Conservation (phyloP, 2,329 filamentous ascomycete species). For the Geosmithia morbida region DNA sequence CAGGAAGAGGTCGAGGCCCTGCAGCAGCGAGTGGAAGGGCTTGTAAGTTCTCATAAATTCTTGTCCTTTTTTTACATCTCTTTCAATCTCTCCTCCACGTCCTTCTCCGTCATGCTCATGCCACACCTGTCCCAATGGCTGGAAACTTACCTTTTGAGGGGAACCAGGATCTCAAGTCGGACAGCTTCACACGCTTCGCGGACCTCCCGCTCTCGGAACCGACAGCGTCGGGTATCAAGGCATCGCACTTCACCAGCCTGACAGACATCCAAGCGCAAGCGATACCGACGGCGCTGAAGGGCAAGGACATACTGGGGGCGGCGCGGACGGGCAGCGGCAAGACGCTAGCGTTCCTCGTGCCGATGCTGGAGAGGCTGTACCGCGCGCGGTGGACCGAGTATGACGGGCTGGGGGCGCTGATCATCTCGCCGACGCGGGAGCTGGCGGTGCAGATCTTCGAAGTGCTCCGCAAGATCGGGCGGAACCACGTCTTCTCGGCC, state of each 20-base stretch:
- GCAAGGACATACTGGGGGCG: constrained; percentile 77
- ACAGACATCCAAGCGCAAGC: constrained; percentile 87
- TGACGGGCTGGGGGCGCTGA: constrained; percentile 83
- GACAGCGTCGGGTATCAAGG: constrained; percentile 65
- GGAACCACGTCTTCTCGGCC: constrained; percentile 80
- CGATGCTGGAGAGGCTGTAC: constrained; percentile 85
- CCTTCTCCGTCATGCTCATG: too few species aligned
- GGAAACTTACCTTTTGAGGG: too few species aligned
- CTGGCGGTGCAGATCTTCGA: constrained; percentile 95
- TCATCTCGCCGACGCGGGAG: constrained; percentile 89
- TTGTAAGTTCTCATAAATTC: constrained; percentile 11
- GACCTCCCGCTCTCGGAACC: constrained; percentile 76
- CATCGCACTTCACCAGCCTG: constrained; percentile 76
- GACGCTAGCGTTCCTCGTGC: constrained; percentile 83
- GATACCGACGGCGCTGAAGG: constrained; percentile 77
- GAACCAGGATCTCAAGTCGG: constrained; percentile 48
- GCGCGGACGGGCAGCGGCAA: constrained; percentile 95
- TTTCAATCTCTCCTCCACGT: too few species aligned
- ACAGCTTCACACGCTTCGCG: constrained; percentile 54
- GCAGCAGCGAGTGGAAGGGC: constrained; percentile 15
- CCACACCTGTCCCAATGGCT: too few species aligned
- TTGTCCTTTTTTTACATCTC: constrained; percentile 2
- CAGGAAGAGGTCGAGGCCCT: constrained; percentile 19
- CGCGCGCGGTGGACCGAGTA: constrained; percentile 77
- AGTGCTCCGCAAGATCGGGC: constrained; percentile 77